A percentile compares a stretch with the other conserved stretches of the same genome.
These are phyloP conservation scores for Aspergillus chevalieri DNA, from an alignment of 2,329 filamentous ascomycete species.

Conservation along the genomic window DNA sequence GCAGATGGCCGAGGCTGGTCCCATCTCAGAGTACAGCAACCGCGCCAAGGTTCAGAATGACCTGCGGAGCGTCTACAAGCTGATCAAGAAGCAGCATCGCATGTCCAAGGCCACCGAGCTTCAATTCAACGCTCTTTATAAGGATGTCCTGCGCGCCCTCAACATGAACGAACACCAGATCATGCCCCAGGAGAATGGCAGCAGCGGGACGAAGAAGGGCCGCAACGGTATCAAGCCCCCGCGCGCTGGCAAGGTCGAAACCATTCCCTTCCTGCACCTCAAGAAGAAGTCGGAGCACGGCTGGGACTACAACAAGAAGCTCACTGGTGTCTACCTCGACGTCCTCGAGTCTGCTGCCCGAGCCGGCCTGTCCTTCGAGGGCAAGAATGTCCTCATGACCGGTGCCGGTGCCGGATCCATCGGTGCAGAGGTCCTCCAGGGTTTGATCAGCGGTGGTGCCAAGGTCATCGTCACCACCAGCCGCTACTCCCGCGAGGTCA, in stretches of 20 bases:
- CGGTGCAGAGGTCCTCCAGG: constrained; percentile 91
- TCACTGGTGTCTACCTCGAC: constrained; percentile 88
- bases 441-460: constrained; percentile 90
- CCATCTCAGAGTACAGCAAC: constrained; percentile 98
- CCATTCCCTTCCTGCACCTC: constrained; percentile 93
- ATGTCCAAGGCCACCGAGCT: constrained; percentile 93
- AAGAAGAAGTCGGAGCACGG: constrained; percentile 96
- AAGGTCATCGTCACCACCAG: constrained; percentile 96
- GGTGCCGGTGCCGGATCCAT: constrained; percentile 97
- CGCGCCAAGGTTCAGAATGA: constrained; percentile 97
- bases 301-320: constrained; percentile 99
- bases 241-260: constrained; percentile 87
- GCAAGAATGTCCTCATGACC: constrained; percentile 96
- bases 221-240: constrained; percentile 46
- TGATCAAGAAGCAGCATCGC: constrained; percentile 97
- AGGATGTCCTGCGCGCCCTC: constrained; percentile 86
- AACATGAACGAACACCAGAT: constrained; percentile 99
- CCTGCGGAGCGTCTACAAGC: constrained; percentile 89
- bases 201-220: constrained; percentile 45
- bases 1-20: constrained; percentile 97
- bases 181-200: constrained; percentile 73
- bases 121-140: constrained; percentile 92
- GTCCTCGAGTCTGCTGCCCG: constrained; percentile 84
- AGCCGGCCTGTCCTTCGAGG: constrained; percentile 81
- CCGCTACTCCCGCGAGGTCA: constrained; percentile 92